Evolutionary conservation across 805 yeast species (phyloP).

Genomic region (Candida maesae): DNA sequence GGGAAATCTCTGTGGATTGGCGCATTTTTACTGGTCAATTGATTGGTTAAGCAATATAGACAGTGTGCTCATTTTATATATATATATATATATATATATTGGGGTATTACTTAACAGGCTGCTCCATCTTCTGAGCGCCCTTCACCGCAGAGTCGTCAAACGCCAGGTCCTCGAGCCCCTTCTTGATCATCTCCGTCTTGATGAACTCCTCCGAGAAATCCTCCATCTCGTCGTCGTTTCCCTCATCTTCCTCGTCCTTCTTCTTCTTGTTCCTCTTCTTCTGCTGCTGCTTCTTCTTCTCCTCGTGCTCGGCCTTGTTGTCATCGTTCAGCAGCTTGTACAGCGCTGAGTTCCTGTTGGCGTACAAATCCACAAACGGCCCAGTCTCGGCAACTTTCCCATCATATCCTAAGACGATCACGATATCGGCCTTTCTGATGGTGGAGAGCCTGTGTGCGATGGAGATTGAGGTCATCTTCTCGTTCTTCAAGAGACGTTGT

Average conservation of each 20-base stretch:
- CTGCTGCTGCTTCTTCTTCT: constrained; percentile 6
- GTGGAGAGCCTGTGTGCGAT: constrained; percentile 94
- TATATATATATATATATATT: no score
- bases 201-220: constrained; percentile 21
- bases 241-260: constrained; percentile 7
- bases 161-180: constrained; percentile 19
- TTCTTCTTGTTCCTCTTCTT: constrained; percentile 11
- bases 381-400: constrained; percentile 83
- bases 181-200: constrained; percentile 23
- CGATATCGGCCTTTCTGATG: constrained; percentile 77
- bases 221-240: constrained; percentile 9
- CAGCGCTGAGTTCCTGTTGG: constrained; percentile 38
- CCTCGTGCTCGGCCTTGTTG: constrained; percentile 12
- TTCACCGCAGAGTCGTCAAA: constrained; percentile 11
- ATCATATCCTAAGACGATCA: constrained; percentile 77
- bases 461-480: constrained; percentile 72
- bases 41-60: no score
- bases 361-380: constrained; percentile 51
- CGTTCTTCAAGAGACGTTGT: constrained; percentile 53
- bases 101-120: not conserved
- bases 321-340: constrained; percentile 37
- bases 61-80: no score
- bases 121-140: constrained; percentile 5
- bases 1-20: not conserved
- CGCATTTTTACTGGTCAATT: no score